These are phyloP conservation scores for Collariella sp. DNA, from an alignment of 495 filamentous ascomycete species.

Conservation along the genomic window DNA sequence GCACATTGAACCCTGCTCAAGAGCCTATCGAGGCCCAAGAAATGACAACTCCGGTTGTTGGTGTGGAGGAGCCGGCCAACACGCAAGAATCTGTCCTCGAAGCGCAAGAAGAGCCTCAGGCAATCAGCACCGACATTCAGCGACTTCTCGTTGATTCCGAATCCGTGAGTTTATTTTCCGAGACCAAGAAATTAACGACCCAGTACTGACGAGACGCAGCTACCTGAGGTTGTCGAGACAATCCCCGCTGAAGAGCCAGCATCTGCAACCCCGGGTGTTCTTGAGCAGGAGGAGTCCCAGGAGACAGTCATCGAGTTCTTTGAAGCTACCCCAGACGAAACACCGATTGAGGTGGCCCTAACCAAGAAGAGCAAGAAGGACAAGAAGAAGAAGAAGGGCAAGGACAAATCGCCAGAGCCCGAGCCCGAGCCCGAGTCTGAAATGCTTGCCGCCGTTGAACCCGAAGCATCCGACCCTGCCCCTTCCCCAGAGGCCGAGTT, in stretches of 20 bases:
- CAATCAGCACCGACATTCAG: not conserved
- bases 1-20: not conserved
- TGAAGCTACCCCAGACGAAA: not conserved
- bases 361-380: constrained; percentile 23
- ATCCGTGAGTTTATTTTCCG: not conserved
- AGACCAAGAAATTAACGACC: not conserved
- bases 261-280: not conserved
- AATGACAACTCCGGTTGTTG: not conserved
- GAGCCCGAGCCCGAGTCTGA: too few species aligned
- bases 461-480: constrained; percentile 2
- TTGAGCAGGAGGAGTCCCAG: not conserved
- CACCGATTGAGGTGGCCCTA: constrained; percentile 3
- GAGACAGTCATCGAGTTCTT: not conserved
- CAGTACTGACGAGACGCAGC: not conserved
- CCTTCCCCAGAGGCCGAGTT: not conserved
- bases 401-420: not conserved
- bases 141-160: not conserved
- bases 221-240: not conserved
- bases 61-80: not conserved
- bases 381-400: constrained; percentile 24
- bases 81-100: not conserved
- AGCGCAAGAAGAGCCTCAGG: not conserved
- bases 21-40: not conserved
- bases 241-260: not conserved
- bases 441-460: not conserved